Base-by-base conservation (phyloP, 305 asterid genomes). In the Fraxinus dipetala region DNA sequence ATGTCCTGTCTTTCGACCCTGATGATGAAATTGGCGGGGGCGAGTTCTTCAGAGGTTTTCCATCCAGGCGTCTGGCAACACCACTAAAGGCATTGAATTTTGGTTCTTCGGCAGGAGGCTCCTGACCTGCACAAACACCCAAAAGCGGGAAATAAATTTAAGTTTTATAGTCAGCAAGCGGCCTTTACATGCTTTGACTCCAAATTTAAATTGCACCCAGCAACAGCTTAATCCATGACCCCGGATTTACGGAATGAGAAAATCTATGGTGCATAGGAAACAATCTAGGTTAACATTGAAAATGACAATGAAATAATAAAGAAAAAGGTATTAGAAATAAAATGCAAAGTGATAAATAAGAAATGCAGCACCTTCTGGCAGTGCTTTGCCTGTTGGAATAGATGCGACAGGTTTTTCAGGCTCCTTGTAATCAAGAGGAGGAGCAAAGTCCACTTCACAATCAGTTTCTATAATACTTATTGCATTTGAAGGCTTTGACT, bases 391-490 rank as follows among this genome's bases (percentile, higher is more conserved):
- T 26, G 90, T 83, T 77, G 92, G 84, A 77, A 83, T 72, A 54
- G 95, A 40, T 9, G 67, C 78, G 5, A 85, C 84, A 74, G 93
- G 92, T 86, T 69, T 96, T 86, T 96, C 98, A 61, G 98, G 98
- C 84, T 96, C 99, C 87, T 90, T 93, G 87, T 96, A 96, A 84
- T 96, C 99, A 79, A 96, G 96, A 48, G 98, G 98, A 80, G 99
- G 99, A 81, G 99, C 98, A 82, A 96, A 96, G 89, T 96, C 99
- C 81, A 96, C 99, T 88, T 96, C 99, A 85, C 99, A 96, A 87
- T 96, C 99, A 10, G 99, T 96, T 84, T 96, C 99, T 30, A 96
- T 96, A 24, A 96, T 95, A 83, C 87, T 96, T 85, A 96, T 96
- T 40, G 93, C 99, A 85, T 87, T 82, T 72, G 98, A 91, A 79